Base-by-base conservation (phyloP, 768 basidiomycete species). In the Suillus clintonianus region DNA sequence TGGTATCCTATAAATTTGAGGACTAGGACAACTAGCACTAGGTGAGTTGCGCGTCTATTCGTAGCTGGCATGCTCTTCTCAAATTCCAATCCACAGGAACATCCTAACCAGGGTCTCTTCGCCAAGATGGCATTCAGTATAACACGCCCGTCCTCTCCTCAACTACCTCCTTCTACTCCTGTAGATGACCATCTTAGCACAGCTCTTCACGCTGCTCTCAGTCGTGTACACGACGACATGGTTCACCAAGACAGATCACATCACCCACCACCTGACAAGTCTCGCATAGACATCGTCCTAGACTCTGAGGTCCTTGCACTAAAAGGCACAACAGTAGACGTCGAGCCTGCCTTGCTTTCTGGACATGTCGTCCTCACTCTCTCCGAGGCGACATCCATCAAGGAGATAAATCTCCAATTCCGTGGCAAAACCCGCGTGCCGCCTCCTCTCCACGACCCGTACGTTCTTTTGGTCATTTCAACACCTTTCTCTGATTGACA, bases 311-410 rank as follows among this genome's bases (percentile, higher is more conserved):
- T 79, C 68, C 78, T 97, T 65, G 81, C 83, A 59, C 84, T 98
- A 70, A 85, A 87, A 66, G 94, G 95, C 54, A 87, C 87, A 8
- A 93, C 94, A 39, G 84, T 83, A 68, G 94, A 97, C 66, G 88
- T 94, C 65, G 91, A 95, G 69, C 89, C 95, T 9, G 86, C 88
- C 9, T 78, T 86, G 17, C 87, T 98, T 66, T 88, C 88, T 50
- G 97, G 97, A 5, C 84, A 89, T 71, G 86, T 99, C 69, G 84
- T 88, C 10, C 82, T 99, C 67, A 83, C 89, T 74, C 85, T 99
- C 48, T 80, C 83, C 2, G 94, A 98, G 77, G 81, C 91, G 22
- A 95, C 91, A 0, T 87, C 93, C 60, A 86, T 92, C 76, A 92
- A 89, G 72, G 90, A 94, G 75, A 87, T 94, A 63, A 92, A 86